Percentiles rank a stretch among this genome's conserved stretches.
These are phyloP conservation scores for Cyathus striatus DNA, from an alignment of 768 basidiomycete species.

Conservation along the genomic window DNA sequence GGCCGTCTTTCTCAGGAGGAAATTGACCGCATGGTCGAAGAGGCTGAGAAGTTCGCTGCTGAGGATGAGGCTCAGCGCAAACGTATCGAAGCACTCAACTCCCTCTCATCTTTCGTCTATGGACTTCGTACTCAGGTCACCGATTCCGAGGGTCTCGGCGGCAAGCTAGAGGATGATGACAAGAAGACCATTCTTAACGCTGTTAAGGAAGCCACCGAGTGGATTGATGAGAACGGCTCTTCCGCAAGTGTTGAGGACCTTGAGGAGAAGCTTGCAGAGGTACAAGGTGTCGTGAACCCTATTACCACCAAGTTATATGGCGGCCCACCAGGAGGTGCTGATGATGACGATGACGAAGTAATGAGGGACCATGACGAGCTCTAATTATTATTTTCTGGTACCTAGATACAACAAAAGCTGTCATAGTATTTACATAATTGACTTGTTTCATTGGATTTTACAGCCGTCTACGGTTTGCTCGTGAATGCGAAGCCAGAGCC, in stretches of 20 bases:
- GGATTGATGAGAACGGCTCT: constrained; percentile 68
- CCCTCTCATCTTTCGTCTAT: constrained; percentile 57
- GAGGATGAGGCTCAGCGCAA: constrained; percentile 38
- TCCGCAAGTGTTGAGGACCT: constrained; percentile 66
- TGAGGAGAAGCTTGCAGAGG: constrained; percentile 57
- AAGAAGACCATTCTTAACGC: constrained; percentile 54
- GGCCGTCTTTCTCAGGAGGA: constrained; percentile 48
- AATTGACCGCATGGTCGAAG: constrained; percentile 50
- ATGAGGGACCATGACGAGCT: no score
- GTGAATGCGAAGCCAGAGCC: no score
- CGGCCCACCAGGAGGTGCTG: no score
- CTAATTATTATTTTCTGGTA: no score
- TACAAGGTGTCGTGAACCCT: constrained; percentile 15
- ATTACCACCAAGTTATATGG: constrained; percentile 20
- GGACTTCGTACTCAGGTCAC: constrained; percentile 64
- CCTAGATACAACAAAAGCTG: no score
- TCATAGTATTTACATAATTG: no score
- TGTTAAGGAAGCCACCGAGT: constrained; percentile 67
- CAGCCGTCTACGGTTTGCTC: no score
- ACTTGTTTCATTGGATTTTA: no score
- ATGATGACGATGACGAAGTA: no score
- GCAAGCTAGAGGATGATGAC: constrained; percentile 55
- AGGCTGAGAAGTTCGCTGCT: constrained; percentile 40
- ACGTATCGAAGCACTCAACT: constrained; percentile 58
- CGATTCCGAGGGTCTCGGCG: constrained; percentile 71